A percentile compares a stretch with the other conserved stretches of the same genome.
Conservation (phyloP, 345 rosid genomes). For the Citrus reticulata region DNA sequence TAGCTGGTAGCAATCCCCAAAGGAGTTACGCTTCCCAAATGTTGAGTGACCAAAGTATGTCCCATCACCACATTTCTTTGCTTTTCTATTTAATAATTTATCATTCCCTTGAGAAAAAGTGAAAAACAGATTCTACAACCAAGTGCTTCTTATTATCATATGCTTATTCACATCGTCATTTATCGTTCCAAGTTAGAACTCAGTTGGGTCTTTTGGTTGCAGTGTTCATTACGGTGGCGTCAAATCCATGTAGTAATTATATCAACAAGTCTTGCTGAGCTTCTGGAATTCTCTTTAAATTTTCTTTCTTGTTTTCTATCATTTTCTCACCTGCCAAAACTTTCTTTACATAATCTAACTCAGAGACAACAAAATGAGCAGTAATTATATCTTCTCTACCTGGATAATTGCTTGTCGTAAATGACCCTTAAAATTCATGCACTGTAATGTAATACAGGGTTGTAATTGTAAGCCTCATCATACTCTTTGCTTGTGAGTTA, state of each 20-base stretch:
- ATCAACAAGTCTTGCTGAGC: no score
- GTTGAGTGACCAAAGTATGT: slow-evolving; percentile 73
- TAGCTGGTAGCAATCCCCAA: slow-evolving; percentile 69
- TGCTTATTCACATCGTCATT: neutral
- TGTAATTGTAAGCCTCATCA: neutral
- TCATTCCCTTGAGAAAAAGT: neutral
- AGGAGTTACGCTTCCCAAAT: slow-evolving; percentile 68
- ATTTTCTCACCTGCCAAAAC: no score
- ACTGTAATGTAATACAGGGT: neutral
- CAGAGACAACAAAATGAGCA: slow-evolving; percentile 85
- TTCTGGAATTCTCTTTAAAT: no score
- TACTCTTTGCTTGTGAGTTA: neutral
- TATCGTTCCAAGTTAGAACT: neutral
- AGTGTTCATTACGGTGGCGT: no score
- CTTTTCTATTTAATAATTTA: neutral
- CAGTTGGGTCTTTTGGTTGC: no score
- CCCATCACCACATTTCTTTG: slow-evolving; percentile 1
- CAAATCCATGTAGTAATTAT: no score
- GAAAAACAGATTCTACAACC: neutral
- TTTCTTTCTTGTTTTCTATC: no score
- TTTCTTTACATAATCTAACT: no score
- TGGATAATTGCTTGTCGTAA: neutral
- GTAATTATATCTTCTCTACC: slow-evolving; percentile 16
- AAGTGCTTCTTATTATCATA: neutral
- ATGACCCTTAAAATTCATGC: neutral